Conservation (phyloP, 2,329 filamentous ascomycete genomes). For the Cladosporium sp. region DNA sequence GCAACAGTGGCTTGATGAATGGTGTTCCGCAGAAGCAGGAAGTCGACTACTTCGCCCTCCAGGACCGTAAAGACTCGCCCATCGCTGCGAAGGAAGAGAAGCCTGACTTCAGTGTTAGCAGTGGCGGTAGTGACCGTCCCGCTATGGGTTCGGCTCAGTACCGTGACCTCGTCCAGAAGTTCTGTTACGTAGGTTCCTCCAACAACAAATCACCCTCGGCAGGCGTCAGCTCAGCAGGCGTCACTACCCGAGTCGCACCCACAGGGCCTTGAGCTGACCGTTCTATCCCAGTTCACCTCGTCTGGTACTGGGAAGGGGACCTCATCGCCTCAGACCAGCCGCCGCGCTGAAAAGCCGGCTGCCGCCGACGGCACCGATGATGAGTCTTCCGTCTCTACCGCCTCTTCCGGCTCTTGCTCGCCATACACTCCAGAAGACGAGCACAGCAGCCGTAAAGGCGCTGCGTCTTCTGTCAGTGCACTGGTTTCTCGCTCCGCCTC, state of each 20-base stretch:
- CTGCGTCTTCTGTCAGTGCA: conserved; percentile 29
- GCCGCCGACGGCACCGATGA: conserved; percentile 25
- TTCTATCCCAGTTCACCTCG: conserved; percentile 37
- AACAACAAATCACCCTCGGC: conserved; percentile 17
- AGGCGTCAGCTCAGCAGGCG: conserved; percentile 18
- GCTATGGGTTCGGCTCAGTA: conserved; percentile 85
- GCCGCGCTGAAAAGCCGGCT: conserved; percentile 22
- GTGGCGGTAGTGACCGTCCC: conserved; percentile 61
- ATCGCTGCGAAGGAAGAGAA: conserved; percentile 36
- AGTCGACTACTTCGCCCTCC: conserved; percentile 42
- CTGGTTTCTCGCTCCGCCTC: conserved; percentile 38
- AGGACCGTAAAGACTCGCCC: conserved; percentile 37
- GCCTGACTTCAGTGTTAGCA: conserved; percentile 44
- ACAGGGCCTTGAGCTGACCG: conserved; percentile 33
- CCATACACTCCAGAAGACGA: conserved; percentile 35
- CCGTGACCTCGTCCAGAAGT: conserved; percentile 96
- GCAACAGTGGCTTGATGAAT: conserved; percentile 54
- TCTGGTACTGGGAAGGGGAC: conserved; percentile 34
- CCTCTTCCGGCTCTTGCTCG: conserved; percentile 30
- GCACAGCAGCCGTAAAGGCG: conserved; percentile 29
- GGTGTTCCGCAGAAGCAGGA: conserved; percentile 41
- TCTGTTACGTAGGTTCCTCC: conserved; percentile 93
- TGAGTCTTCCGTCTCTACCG: conserved; percentile 26
- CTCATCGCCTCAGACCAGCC: conserved; percentile 19
- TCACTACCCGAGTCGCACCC: conserved; percentile 25